A percentile compares a stretch with the other conserved stretches of the same genome.
These are phyloP conservation scores for Zygosaccharomyces sapae DNA, from an alignment of 1,139 yeast species.

Conservation along the genomic window DNA sequence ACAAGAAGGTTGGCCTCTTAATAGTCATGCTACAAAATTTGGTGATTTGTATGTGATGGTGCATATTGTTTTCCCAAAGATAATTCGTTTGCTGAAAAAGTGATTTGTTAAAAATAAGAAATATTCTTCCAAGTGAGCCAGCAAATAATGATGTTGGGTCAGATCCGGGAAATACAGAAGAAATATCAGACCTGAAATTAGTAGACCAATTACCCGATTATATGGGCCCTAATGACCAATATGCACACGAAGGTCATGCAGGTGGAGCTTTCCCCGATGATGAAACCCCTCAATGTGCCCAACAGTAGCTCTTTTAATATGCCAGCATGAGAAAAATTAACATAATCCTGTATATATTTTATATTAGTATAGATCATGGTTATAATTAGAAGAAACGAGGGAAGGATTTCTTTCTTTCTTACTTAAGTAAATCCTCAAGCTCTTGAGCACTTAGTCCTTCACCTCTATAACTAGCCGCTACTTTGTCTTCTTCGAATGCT, in stretches of 20 bases:
- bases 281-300: constrained; percentile 30
- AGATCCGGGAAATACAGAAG: constrained; percentile 28
- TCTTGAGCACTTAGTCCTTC: constrained; percentile 20
- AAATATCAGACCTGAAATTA: constrained; percentile 17
- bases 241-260: constrained; percentile 8
- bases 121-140: constrained; percentile 47
- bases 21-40: constrained; percentile 38
- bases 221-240: constrained; percentile 10
- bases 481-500: constrained; percentile 4
- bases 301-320: constrained; percentile 18
- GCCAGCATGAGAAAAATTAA: constrained; percentile 4
- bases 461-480: constrained; percentile 15
- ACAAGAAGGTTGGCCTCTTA: constrained; percentile 84
- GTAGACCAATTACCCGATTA: constrained; percentile 25
- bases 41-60: constrained; percentile 76
- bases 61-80: constrained; percentile 80
- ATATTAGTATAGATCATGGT: constrained; percentile 8
- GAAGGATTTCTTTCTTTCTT: too few relatives aligned
- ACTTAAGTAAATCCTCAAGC: constrained; percentile 17
- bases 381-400: constrained; percentile 2
- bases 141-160: constrained; percentile 6
- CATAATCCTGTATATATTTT: constrained; percentile 13
- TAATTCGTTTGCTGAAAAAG: constrained; percentile 69
- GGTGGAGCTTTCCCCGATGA: constrained; percentile 9
- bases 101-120: constrained; percentile 51